Percentiles rank a stretch among this genome's conserved stretches.
Conservation (phyloP, 257 asterid species). For the Eustoma russellianum region DNA sequence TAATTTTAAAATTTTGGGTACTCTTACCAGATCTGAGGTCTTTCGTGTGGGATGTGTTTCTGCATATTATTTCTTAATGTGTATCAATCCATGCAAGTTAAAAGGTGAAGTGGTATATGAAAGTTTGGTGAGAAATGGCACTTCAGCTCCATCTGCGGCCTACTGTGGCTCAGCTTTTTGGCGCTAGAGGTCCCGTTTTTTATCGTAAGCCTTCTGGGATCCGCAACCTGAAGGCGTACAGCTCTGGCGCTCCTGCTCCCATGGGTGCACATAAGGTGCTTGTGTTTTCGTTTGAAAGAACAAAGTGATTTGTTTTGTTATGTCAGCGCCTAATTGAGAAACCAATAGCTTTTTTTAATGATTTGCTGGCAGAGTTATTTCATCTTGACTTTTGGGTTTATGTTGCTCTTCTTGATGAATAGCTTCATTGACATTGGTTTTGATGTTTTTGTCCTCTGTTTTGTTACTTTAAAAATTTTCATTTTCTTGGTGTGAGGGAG, state of each 20-base stretch:
- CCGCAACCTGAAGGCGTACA: slow-evolving; percentile 2
- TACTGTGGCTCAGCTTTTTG: slow-evolving; percentile 4
- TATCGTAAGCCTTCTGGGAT: not conserved
- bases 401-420: no score
- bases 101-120: not conserved
- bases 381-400: no score
- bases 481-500: no score
- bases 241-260: slow-evolving; percentile 8
- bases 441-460: no score
- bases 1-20: no score
- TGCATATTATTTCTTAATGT: no score
- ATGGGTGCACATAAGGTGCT: slow-evolving; percentile 17
- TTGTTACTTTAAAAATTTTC: no score
- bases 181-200: not conserved
- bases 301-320: not conserved
- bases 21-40: no score
- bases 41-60: no score
- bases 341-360: not conserved
- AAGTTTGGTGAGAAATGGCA: slow-evolving; percentile 8
- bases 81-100: no score
- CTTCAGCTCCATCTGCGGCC: slow-evolving; percentile 12
- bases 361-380: no score
- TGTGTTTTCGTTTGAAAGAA: not conserved
- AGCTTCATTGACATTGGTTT: no score
- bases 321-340: not conserved